Percentiles rank a stretch among this genome's conserved stretches.
These are phyloP conservation scores for Plasmodium coatneyi DNA, from an alignment of 169 alveolate genomes.

Conservation along the genomic window DNA sequence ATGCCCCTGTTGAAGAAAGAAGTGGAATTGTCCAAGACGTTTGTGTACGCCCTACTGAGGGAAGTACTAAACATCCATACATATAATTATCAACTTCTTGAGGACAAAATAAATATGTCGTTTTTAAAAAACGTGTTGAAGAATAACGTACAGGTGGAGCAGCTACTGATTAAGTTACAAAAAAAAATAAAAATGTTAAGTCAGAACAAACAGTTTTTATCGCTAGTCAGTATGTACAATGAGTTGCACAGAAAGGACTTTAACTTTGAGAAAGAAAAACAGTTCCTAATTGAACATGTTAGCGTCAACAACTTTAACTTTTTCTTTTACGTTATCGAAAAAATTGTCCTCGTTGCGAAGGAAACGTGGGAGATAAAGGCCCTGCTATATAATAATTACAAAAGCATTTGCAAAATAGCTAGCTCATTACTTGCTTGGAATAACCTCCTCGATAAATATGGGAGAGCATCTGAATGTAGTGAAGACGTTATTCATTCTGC, in stretches of 20 bases:
- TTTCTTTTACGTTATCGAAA: constrained; percentile 42
- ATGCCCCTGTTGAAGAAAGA: constrained; percentile 59
- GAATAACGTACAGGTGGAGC: constrained; percentile 40
- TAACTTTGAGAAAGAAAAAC: neutral
- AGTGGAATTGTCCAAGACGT: constrained; percentile 13
- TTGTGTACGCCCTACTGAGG: constrained; percentile 11
- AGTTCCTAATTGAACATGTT: neutral
- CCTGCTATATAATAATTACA: constrained; percentile 63
- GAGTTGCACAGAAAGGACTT: neutral
- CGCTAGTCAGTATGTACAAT: constrained; percentile 28
- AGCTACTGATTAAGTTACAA: constrained; percentile 66
- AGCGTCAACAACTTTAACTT: constrained; percentile 12
- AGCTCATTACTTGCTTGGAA: constrained; percentile 7
- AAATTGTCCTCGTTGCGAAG: constrained; percentile 23
- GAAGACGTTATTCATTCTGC: neutral
- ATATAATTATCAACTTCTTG: constrained; percentile 6
- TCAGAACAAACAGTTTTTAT: constrained; percentile 35
- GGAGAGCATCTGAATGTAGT: constrained; percentile 8
- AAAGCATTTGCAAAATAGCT: constrained; percentile 48
- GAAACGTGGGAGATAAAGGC: constrained; percentile 68
- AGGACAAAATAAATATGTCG: constrained; percentile 40
- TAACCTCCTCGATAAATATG: constrained; percentile 48
- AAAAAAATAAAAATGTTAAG: constrained; percentile 35
- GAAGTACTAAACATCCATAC: constrained; percentile 34
- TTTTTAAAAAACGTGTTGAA: constrained; percentile 41